Evolutionary conservation across 2,329 filamentous ascomycete species (phyloP).

Genomic region (Leptographium radiaticola): DNA sequence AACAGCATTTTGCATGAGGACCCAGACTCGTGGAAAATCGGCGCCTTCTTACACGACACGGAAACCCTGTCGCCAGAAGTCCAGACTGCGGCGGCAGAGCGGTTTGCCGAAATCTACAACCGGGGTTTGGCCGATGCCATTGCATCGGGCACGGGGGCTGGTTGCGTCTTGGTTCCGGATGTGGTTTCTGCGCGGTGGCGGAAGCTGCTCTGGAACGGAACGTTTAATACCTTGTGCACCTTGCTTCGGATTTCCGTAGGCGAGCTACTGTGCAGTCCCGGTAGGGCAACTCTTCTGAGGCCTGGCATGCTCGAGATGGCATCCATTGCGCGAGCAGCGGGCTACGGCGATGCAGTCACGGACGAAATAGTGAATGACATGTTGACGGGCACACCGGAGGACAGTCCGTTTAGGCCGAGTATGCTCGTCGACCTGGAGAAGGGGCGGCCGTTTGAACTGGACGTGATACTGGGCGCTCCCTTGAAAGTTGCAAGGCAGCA

Average conservation of each 20-base stretch:
- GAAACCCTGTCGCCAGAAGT: background rate
- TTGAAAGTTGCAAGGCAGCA: too few relatives aligned
- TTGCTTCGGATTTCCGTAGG: background rate
- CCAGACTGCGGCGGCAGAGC: background rate
- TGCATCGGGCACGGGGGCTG: background rate
- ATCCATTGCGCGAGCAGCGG: background rate
- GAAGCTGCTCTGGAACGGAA: background rate
- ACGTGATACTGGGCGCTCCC: background rate
- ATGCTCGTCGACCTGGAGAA: background rate
- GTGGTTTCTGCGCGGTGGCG: background rate
- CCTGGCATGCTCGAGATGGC: background rate
- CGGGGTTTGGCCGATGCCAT: background rate
- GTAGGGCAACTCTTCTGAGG: background rate
- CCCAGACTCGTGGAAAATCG: background rate
- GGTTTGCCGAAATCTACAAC: background rate
- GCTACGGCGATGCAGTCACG: background rate
- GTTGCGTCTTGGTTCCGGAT: background rate
- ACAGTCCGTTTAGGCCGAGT: background rate
- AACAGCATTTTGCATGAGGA: background rate
- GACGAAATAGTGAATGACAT: background rate
- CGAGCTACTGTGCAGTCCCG: background rate
- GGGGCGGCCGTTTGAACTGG: background rate
- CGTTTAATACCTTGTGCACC: background rate
- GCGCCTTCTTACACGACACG: background rate
- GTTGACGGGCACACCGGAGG: background rate